phyloP scores from a whole-genome alignment of 768 basidiomycete genomes.

The Boletus patriciae region DNA sequence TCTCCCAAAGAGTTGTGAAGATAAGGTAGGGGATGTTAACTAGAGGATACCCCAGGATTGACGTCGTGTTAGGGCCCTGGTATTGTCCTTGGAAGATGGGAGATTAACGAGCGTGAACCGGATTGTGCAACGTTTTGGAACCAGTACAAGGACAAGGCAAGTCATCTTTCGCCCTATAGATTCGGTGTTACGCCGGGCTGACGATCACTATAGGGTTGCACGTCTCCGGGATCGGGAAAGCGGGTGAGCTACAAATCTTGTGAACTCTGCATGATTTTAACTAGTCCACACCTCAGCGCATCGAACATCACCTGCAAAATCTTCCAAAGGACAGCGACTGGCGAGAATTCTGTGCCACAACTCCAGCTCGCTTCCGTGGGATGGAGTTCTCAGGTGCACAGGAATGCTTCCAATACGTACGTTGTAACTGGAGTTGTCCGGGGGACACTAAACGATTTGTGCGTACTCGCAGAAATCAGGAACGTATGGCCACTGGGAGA shows the following conservation, averaged over 20 bases:
- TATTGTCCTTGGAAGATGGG: slow-evolving; percentile 26
- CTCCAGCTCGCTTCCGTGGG: slow-evolving; percentile 25
- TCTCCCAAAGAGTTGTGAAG: slow-evolving; percentile 22
- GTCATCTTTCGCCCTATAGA: neutral
- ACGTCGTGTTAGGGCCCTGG: slow-evolving; percentile 18
- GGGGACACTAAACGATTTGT: neutral
- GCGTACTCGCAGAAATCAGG: slow-evolving; percentile 13
- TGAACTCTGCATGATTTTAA: neutral
- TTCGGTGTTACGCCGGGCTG: neutral
- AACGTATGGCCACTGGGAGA: neutral
- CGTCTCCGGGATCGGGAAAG: no score
- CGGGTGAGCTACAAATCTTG: slow-evolving; percentile 9
- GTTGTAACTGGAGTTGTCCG: neutral
- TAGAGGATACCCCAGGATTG: neutral
- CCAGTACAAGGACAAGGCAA: slow-evolving; percentile 32
- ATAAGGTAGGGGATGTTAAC: slow-evolving; percentile 9
- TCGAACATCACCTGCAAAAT: slow-evolving; percentile 31
- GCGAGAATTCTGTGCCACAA: slow-evolving; percentile 18
- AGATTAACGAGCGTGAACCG: slow-evolving; percentile 28
- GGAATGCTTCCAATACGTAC: slow-evolving; percentile 23
- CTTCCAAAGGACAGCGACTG: slow-evolving; percentile 22
- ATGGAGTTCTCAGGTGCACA: slow-evolving; percentile 27
- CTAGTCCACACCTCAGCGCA: slow-evolving; percentile 13
- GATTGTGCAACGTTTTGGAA: slow-evolving; percentile 29
- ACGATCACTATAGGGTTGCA: neutral